Conservation (phyloP, 2,329 filamentous ascomycete genomes). For the Neofusicoccum parvum region DNA sequence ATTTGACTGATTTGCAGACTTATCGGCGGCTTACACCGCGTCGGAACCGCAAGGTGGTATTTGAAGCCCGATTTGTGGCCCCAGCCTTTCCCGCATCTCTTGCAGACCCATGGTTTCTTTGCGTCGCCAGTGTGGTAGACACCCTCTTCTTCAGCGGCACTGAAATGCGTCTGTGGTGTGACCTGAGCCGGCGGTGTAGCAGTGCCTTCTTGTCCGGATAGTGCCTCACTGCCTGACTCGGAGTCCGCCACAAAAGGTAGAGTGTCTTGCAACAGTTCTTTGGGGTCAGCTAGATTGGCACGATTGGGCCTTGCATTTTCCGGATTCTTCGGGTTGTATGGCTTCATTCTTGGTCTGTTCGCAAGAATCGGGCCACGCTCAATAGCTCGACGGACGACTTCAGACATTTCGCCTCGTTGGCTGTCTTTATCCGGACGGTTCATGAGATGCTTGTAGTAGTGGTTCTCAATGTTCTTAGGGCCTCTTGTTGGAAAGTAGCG, state of each 20-base stretch:
- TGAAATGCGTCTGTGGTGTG: neutral
- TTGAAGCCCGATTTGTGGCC: neutral
- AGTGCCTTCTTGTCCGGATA: neutral
- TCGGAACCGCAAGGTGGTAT: neutral
- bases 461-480: constrained; percentile 22
- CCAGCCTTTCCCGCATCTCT: neutral
- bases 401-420: neutral
- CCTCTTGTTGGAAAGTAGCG: constrained; percentile 16
- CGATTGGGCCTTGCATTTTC: neutral
- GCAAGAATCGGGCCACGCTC: constrained; percentile 1
- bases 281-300: neutral
- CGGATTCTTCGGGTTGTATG: neutral
- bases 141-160: neutral
- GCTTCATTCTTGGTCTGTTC: neutral
- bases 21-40: neutral
- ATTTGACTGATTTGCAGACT: too few species aligned
- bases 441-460: constrained; percentile 26
- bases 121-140: neutral
- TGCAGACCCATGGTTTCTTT: neutral
- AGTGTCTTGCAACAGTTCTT: neutral
- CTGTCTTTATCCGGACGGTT: neutral
- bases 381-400: neutral
- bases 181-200: neutral
- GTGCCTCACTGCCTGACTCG: neutral
- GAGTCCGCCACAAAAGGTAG: neutral